Percentiles rank a stretch among this genome's conserved stretches.
Conservation (phyloP, 2,329 filamentous ascomycete genomes). For the Neocatenulostroma microsporum region DNA sequence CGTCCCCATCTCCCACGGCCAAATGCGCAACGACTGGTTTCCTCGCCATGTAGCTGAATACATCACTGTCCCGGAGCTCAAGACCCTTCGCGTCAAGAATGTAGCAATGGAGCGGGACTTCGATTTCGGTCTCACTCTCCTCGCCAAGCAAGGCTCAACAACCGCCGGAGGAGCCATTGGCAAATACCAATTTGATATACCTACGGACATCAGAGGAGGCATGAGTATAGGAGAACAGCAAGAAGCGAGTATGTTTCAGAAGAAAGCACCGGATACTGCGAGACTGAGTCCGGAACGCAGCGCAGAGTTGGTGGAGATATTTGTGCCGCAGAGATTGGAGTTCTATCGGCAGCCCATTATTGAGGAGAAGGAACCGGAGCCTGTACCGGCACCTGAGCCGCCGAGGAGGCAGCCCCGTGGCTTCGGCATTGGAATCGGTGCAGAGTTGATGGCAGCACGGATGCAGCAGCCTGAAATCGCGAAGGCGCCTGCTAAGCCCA, state of each 20-base stretch:
- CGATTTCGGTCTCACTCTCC: constrained; percentile 29
- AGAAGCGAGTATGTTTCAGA: constrained; percentile 14
- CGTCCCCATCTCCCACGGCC: constrained; percentile 44
- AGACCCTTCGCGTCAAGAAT: constrained; percentile 39
- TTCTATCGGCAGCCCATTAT: constrained; percentile 40
- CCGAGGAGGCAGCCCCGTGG: constrained; percentile 8
- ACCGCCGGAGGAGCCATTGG: constrained; percentile 1
- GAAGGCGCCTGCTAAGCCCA: constrained; percentile 10
- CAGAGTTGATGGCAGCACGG: constrained; percentile 25
- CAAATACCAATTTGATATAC: constrained; percentile 1
- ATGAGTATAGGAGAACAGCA: constrained; percentile 8
- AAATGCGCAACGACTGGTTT: constrained; percentile 51
- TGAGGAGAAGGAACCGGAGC: constrained; percentile 26
- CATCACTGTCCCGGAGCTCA: constrained; percentile 39
- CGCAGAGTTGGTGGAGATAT: constrained; percentile 41
- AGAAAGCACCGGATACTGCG: constrained; percentile 28
- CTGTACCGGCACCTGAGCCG: constrained; percentile 8
- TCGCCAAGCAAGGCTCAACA: neutral
- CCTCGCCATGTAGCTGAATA: constrained; percentile 47
- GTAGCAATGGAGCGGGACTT: constrained; percentile 41
- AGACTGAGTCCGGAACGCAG: constrained; percentile 36
- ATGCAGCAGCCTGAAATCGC: constrained; percentile 7
- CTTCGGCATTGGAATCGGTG: constrained; percentile 18
- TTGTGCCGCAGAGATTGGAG: constrained; percentile 39
- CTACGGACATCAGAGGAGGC: neutral